Conservation (phyloP, 169 alveolate genomes). For the Eimeria sp. region DNA sequence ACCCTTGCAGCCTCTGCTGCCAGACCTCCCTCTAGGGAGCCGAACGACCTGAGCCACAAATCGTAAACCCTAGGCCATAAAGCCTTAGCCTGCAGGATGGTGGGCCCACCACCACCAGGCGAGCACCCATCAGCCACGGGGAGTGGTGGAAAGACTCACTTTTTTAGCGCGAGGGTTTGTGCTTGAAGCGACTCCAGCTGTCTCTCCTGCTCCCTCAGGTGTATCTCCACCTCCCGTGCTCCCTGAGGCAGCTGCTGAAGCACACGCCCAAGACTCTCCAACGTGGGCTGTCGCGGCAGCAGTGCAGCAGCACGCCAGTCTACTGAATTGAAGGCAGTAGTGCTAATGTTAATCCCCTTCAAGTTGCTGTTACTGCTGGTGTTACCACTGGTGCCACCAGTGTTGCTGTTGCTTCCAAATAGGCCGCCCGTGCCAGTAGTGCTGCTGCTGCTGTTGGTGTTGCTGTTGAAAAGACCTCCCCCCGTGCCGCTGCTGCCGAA, state of each 20-base stretch:
- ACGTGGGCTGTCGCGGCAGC: conserved; percentile 63
- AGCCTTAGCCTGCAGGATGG: not conserved
- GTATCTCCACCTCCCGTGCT: conserved; percentile 48
- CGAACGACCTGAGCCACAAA: conserved; percentile 24
- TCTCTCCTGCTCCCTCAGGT: conserved; percentile 62
- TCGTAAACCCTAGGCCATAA: not conserved
- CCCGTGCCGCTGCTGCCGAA: conserved; percentile 27
- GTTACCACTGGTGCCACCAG: not conserved
- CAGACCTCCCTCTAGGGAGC: conserved; percentile 56
- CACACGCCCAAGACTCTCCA: conserved; percentile 49
- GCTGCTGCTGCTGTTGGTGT: conserved; percentile 1
- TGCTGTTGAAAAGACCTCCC: not conserved
- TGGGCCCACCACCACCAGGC: too few relatives aligned
- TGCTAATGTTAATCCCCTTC: not conserved
- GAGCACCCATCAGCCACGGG: too few relatives aligned
- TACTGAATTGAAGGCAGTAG: conserved; percentile 5
- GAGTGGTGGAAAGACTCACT: too few relatives aligned
- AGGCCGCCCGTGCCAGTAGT: conserved; percentile 27
- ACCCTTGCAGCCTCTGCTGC: conserved; percentile 59
- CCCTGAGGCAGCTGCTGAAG: conserved; percentile 63
- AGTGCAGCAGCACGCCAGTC: conserved; percentile 66
- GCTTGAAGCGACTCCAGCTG: conserved; percentile 45
- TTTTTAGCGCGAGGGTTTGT: conserved; percentile 12
- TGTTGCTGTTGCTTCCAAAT: conserved; percentile 7
- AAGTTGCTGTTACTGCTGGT: conserved; percentile 24